Base-by-base conservation (phyloP, 2,329 filamentous ascomycete species). In the Amesomyces nigricolor region DNA sequence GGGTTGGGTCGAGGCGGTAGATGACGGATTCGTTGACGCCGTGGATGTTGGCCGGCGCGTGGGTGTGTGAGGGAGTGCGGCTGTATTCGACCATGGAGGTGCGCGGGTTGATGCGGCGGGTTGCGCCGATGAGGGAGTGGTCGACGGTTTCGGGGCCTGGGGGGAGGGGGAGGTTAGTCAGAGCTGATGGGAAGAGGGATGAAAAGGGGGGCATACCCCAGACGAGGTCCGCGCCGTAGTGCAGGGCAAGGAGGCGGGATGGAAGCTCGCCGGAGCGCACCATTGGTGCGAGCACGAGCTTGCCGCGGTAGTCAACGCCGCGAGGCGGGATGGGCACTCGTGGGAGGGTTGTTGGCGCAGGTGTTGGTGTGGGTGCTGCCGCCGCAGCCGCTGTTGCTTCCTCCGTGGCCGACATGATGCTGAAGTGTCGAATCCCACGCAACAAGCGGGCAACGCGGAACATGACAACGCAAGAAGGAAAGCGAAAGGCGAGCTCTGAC, bases 211-310 rank as follows among this genome's bases (percentile, higher is more conserved):
- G 73, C 78, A 63, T 71, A 88, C 87, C 92, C 92, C 94, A 99
- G 62, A 99, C 94, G 14, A 99, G 78, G 72, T 99, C 94, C 51
- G 94, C 94, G 62, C 94, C 94, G 70, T 99, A 97, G 67, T 95
- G 88, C 59, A 99, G 82, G 32, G 94, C 89, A 43, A 95, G 74
- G 26, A 99, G 80, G 56, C 94, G 86, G 39, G 89, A 94, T 3
- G 94, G 92, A 58, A 96, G 77, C 76, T 99, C 94, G 68, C 94
- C 94, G n/a, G 90, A 95, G 63, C 94, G 87, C 56, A 96, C 92
- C 94, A 99, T 99, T 40, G 94, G 94, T 59, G 94, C 94, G 61
- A 99, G 86, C 44, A 97, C 94, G 62, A 97, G 75, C 72, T 95
- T 96, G 72, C 88, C 88, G 64, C 92, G 83, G 73, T 96, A 97